Conservation (phyloP, 2,329 filamentous ascomycete species). For the Aspergillus sp. region DNA sequence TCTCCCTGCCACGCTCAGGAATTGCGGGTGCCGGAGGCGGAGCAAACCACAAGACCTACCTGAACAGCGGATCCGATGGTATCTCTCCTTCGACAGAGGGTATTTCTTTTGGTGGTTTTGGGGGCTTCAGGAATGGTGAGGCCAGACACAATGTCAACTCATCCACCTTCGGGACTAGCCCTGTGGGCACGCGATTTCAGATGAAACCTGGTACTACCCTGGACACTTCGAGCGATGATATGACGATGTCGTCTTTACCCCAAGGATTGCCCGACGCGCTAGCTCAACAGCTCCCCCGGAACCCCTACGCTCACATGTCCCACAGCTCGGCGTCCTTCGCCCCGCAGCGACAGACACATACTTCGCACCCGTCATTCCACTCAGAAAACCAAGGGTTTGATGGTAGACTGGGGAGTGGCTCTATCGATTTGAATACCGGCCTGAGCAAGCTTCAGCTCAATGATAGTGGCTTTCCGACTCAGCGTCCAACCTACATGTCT, state of each 20-base stretch:
- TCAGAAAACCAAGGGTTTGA: conserved; percentile 32
- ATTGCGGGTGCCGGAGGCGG: conserved; percentile 30
- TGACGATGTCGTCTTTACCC: conserved; percentile 23
- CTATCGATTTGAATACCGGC: conserved; percentile 24
- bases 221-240: conserved; percentile 26
- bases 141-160: conserved; percentile 25
- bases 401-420: conserved; percentile 19
- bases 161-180: conserved; percentile 24
- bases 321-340: conserved; percentile 30
- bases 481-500: conserved; percentile 23
- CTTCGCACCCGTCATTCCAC: conserved; percentile 33
- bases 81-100: conserved; percentile 30
- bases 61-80: conserved; percentile 25
- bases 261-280: conserved; percentile 24
- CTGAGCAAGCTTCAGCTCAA: conserved; percentile 32
- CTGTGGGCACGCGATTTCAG: conserved; percentile 24
- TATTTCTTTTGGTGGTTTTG: conserved; percentile 23
- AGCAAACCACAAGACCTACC: conserved; percentile 25
- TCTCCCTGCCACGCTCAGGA: conserved; percentile 40
- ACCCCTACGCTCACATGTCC: conserved; percentile 26
- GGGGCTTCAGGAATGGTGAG: conserved; percentile 29
- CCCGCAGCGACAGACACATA: conserved; percentile 27
- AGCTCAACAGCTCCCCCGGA: conserved; percentile 18
- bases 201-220: conserved; percentile 23
- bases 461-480: conserved; percentile 28